phyloP scores from a whole-genome alignment of 805 yeast genomes.

The Suhomyces tanzawaensis region DNA sequence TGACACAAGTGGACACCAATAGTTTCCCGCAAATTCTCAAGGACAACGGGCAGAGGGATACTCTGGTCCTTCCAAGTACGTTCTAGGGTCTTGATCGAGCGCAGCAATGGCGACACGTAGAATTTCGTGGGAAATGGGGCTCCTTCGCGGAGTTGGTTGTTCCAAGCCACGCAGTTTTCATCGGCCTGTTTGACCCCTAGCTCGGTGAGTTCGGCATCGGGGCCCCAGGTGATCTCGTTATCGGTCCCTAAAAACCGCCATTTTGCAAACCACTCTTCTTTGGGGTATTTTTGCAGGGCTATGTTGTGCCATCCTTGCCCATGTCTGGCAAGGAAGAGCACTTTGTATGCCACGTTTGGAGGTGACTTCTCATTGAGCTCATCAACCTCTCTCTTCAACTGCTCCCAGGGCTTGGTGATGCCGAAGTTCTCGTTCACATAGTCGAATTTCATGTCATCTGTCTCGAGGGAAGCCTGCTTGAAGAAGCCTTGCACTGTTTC shows the following conservation, averaged over 20 bases:
- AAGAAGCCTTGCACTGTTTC: constrained; percentile 26
- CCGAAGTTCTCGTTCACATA: constrained; percentile 22
- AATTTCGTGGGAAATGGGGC: constrained; percentile 24
- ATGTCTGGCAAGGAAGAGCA: constrained; percentile 24
- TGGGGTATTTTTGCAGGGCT: constrained; percentile 21
- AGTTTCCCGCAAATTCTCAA: constrained; percentile 24
- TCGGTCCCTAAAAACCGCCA: constrained; percentile 24
- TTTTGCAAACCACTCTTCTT: constrained; percentile 21
- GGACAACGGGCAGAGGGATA: constrained; percentile 16
- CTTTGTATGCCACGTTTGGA: constrained; percentile 17
- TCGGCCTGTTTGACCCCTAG: constrained; percentile 23
- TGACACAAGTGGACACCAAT: constrained; percentile 26
- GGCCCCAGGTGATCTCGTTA: constrained; percentile 24
- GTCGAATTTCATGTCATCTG: constrained; percentile 23
- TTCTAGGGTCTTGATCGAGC: constrained; percentile 21
- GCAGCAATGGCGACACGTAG: constrained; percentile 26
- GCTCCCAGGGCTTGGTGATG: constrained; percentile 16
- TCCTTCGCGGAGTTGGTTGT: constrained; percentile 15
- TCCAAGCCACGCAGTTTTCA: constrained; percentile 22
- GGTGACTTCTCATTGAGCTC: constrained; percentile 14
- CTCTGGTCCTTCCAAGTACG: constrained; percentile 21
- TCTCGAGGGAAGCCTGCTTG: constrained; percentile 17
- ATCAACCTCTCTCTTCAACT: constrained; percentile 12
- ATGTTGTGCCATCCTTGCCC: constrained; percentile 29
- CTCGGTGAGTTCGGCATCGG: constrained; percentile 25